Base-by-base conservation (phyloP, 2,329 filamentous ascomycete genomes). In the Cytospora piceicola region DNA sequence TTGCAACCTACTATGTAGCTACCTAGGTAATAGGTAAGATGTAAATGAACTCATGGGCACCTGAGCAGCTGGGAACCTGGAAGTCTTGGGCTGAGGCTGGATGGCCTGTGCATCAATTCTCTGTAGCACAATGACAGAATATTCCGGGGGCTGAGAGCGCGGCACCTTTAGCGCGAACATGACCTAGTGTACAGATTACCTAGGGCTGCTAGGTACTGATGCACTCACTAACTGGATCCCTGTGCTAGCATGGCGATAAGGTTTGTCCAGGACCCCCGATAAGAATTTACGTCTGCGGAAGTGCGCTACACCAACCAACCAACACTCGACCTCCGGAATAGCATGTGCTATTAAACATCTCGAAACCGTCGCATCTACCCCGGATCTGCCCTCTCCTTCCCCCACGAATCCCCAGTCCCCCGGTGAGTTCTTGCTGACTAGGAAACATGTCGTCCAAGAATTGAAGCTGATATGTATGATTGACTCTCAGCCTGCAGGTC, bases 241-340 rank as follows among this genome's bases (percentile, higher is more conserved):
- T 63, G 53, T n/a, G 46, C 30, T 7, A 52, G n/a, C 53, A 57
- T 24, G 7, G 11, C 61, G 61, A 63, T 63, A 63, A 63, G 53
- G 53, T 57, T 57, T 22, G 24, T n/a, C 29, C 17, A 57, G 22
- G 27, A 15, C 36, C 17, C 22, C 53, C 61, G 61, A 63, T 63
- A 63, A 63, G 61, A 63, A 63, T 63, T 63, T 63, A 57, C 61
- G 56, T 24, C 46, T 49, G 46, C n/a, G 46, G 22, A 49, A 49
- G 3, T 49, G 46, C 46, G 46, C 46, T 49, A 49, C 46, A 49
- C 46, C 46, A 24, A 49, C 46, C 46, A 24, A 49, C 46, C n/a
- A 12, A 24, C 46, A 49, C 9, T 49, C 46, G 46, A 22, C n/a
- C 24, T 49, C 9, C 46, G 46, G 46, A 49, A 49, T 63, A 42